Evolutionary conservation across 2,329 filamentous ascomycete species (phyloP).

Genomic region (Penicillium sp.): DNA sequence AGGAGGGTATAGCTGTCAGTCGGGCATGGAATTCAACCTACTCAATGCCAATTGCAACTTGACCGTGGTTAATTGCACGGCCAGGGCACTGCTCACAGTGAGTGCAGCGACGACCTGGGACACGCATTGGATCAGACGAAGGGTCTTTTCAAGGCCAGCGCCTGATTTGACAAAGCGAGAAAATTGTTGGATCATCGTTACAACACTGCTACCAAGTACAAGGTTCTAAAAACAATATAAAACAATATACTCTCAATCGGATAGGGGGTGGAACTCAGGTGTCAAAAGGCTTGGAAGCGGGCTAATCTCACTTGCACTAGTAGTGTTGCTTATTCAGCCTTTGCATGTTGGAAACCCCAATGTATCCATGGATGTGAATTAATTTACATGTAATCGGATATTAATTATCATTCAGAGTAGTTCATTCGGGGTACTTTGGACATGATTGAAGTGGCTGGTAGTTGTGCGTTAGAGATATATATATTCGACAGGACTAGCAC

Average conservation of each 20-base stretch:
- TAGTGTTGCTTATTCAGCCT: constrained; percentile 13
- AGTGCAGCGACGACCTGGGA: constrained; percentile 35
- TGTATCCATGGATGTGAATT: background rate
- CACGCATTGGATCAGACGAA: constrained; percentile 42
- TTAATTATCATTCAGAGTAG: background rate
- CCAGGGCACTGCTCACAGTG: constrained; percentile 27
- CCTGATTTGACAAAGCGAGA: constrained; percentile 35
- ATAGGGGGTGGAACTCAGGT: background rate
- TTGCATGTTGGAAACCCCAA: background rate
- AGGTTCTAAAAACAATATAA: background rate
- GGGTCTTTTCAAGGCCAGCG: constrained; percentile 40
- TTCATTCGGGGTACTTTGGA: too few species aligned
- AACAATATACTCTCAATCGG: background rate
- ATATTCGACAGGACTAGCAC: background rate
- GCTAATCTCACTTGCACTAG: background rate
- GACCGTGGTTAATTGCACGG: constrained; percentile 38
- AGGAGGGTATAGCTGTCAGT: background rate
- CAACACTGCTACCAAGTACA: background rate
- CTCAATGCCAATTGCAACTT: constrained; percentile 47
- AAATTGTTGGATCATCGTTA: constrained; percentile 26
- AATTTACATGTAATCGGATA: background rate
- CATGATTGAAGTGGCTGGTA: background rate
- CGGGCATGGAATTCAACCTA: constrained; percentile 21
- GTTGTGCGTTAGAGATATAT: background rate
- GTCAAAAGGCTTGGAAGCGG: constrained; percentile 5